These are phyloP conservation scores for Apiotrichum akiyoshidainum DNA, from an alignment of 1,284 basidiomycete genomes.

Conservation along the genomic window DNA sequence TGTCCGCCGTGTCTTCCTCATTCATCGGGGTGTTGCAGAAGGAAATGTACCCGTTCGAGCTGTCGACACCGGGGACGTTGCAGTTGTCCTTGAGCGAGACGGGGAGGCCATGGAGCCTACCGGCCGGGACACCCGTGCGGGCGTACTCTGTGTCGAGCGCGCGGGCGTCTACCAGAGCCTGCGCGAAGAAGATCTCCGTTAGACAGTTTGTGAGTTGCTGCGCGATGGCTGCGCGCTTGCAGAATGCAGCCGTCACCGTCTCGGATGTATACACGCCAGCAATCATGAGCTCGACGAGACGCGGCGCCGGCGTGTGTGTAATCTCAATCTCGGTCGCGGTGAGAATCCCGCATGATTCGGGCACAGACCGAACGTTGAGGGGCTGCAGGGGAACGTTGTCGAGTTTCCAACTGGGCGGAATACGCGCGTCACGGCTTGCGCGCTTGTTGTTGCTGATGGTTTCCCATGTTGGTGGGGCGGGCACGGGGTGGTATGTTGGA, in stretches of 20 bases:
- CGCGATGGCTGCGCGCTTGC: conserved; percentile 72
- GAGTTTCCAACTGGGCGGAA: conserved; percentile 60
- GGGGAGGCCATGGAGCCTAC: conserved; percentile 63
- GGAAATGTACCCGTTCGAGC: conserved; percentile 16
- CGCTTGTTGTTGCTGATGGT: conserved; percentile 56
- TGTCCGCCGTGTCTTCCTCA: conserved; percentile 16
- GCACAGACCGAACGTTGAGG: too few relatives aligned
- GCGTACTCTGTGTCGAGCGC: conserved; percentile 47
- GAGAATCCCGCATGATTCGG: conserved; percentile 59
- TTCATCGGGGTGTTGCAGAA: conserved; percentile 11
- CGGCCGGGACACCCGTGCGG: conserved; percentile 54
- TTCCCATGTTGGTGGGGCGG: conserved; percentile 52
- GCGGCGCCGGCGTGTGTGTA: conserved; percentile 54
- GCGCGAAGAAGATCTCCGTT: conserved; percentile 49
- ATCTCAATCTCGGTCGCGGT: conserved; percentile 63
- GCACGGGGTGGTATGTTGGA: background rate
- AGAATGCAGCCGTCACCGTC: conserved; percentile 55
- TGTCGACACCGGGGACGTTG: conserved; percentile 43
- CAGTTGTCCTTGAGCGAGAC: conserved; percentile 59
- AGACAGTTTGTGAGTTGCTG: conserved; percentile 62
- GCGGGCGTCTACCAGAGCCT: conserved; percentile 43
- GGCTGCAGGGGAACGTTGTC: background rate
- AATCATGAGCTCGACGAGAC: conserved; percentile 28
- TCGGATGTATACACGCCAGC: conserved; percentile 22
- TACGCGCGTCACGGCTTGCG: conserved; percentile 54